Base-by-base conservation (phyloP, 2,329 filamentous ascomycete species). In the Tympanopsis confertula region DNA sequence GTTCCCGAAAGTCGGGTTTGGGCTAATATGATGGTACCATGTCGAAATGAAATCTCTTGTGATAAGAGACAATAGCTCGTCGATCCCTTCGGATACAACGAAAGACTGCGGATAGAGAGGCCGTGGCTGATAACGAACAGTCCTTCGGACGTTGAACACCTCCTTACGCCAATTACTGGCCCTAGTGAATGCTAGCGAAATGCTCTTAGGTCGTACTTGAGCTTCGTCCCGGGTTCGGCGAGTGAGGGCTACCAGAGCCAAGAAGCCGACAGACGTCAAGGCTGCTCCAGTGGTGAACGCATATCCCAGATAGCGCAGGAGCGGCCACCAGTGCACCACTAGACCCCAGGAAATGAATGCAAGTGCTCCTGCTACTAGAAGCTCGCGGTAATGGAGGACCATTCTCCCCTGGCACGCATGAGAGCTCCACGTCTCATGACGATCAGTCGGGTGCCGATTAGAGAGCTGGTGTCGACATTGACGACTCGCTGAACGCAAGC, bases 11-110 rank as follows among this genome's bases (percentile, higher is more conserved):
- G 74, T 71, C 2, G 81, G 77, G 50, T 82, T 86, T 44, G 69
- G 71, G 62, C 86, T 94, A 53, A 98, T 95, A 50, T 78, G 74
- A 20, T 69, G 71, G 57, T 95, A 96, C 91, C 91, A 98, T 35
- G 80, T 81, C 41, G 72, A 75, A 40, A 98, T 76, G 54, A 94
- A 95, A 18, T 33, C 30, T 7, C 30, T 10, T 10, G 30, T 33
- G 12, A 94, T 74, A 38, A 87, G 65, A 37, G 80, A 74, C 33
- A 98, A 70, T 20, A 96, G 61, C 38, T 78, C 72, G 58, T 95
- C 86, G 45, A 96, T 63, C 35, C 82, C 82, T 48, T 79, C 74
- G 12, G 87, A 93, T 39, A 96, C 76, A 41, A 78, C 71, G 47
- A 81, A 77, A 15, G 85, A 88, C 38, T 80, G 71, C 40, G 82